Evolutionary conservation across 495 filamentous ascomycete genomes (phyloP).

Genomic region (Oidiodendron maius): DNA sequence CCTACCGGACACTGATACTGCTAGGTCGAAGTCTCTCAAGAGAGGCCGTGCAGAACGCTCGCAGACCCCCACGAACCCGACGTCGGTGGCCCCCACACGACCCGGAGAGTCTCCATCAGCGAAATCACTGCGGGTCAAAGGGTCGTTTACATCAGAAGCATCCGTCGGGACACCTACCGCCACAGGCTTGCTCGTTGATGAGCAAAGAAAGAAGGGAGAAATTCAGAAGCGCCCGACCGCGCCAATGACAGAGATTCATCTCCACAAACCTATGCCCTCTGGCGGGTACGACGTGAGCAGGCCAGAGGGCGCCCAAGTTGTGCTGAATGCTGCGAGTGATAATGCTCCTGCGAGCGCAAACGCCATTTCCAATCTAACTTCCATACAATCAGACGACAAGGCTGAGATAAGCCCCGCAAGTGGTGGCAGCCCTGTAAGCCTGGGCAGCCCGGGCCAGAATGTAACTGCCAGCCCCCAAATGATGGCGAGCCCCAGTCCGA

Average conservation of each 20-base stretch:
- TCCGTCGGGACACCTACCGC: constrained; percentile 43
- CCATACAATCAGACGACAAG: constrained; percentile 24
- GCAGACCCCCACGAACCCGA: constrained; percentile 29
- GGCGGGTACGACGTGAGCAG: constrained; percentile 45
- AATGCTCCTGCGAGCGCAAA: constrained; percentile 32
- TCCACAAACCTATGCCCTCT: constrained; percentile 44
- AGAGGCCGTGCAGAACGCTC: constrained; percentile 41
- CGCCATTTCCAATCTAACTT: constrained; percentile 31
- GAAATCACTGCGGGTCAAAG: constrained; percentile 44
- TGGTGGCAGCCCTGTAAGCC: constrained; percentile 33
- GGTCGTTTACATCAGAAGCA: constrained; percentile 39
- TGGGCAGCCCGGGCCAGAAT: constrained; percentile 32
- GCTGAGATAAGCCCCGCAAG: constrained; percentile 37
- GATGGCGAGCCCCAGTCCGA: constrained; percentile 23
- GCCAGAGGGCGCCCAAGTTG: constrained; percentile 35
- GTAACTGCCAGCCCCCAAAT: constrained; percentile 34
- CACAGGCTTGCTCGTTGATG: constrained; percentile 50
- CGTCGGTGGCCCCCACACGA: constrained; percentile 27
- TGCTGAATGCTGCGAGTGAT: constrained; percentile 31
- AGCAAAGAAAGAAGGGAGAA: constrained; percentile 45
- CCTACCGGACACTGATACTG: constrained; percentile 7
- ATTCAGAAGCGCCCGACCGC: constrained; percentile 30
- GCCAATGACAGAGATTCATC: constrained; percentile 45
- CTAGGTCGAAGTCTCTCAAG: constrained; percentile 38
- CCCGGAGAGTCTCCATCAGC: constrained; percentile 37